These are phyloP conservation scores for Gleditsia sinensis DNA, from an alignment of 306 rosid species.

Conservation along the genomic window DNA sequence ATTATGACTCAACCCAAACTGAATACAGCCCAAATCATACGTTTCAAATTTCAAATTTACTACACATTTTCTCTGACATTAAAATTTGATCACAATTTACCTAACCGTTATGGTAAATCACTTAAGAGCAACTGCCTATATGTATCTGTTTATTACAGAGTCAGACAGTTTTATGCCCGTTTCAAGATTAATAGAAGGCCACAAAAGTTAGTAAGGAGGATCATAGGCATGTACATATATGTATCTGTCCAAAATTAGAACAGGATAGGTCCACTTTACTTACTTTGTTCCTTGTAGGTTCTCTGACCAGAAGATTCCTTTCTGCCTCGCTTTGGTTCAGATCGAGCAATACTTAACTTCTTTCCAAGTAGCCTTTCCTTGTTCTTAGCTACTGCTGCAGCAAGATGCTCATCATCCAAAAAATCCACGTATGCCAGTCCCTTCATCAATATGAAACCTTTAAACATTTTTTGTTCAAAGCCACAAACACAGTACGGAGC, in stretches of 20 bases:
- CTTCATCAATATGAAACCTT: conserved; percentile 45
- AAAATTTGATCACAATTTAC: neutral
- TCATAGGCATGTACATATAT: conserved; percentile 13
- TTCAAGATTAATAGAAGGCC: conserved; percentile 2
- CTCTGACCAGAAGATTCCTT: conserved; percentile 46
- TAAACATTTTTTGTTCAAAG: conserved; percentile 2
- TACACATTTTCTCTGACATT: neutral
- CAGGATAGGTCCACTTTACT: conserved; percentile 19
- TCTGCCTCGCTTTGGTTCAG: conserved; percentile 72
- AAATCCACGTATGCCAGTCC: conserved; percentile 96
- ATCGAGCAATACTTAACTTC: conserved; percentile 79
- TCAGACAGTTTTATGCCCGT: neutral
- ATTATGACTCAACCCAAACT: conserved; percentile 12
- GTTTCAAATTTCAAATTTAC: neutral
- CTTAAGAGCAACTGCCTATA: neutral
- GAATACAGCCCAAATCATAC: neutral
- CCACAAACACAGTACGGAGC: neutral
- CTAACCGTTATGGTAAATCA: neutral
- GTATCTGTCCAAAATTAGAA: neutral
- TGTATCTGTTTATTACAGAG: neutral
- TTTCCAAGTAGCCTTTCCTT: conserved; percentile 67
- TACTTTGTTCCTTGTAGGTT: conserved; percentile 46
- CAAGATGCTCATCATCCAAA: conserved; percentile 70
- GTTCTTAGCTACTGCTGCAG: conserved; percentile 80
- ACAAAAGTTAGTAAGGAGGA: neutral